These are phyloP conservation scores for Phyllosticta citriasiana DNA, from an alignment of 2,329 filamentous ascomycete species.

Conservation along the genomic window DNA sequence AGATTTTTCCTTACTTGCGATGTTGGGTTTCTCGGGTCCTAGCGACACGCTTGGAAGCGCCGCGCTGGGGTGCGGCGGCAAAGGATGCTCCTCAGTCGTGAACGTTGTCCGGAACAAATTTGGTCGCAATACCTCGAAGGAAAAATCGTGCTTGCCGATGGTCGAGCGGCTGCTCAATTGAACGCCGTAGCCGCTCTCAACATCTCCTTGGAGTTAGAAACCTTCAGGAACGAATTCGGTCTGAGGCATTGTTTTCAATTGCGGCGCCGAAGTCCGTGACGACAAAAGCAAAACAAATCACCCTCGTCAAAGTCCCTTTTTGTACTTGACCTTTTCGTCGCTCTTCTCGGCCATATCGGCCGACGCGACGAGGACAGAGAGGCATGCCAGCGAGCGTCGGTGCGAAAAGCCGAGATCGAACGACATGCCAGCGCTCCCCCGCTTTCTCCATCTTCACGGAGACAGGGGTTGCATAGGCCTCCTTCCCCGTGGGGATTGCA, in stretches of 20 bases:
- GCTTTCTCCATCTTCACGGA: not conserved
- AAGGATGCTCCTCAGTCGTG: slow-evolving; percentile 48
- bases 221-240: not conserved
- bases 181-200: not conserved
- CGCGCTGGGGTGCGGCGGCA: slow-evolving; percentile 56
- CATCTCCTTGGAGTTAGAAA: not conserved
- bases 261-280: not conserved
- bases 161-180: not conserved
- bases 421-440: not conserved
- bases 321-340: not conserved
- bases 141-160: slow-evolving; percentile 32
- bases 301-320: not conserved
- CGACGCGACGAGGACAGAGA: not conserved
- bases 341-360: not conserved
- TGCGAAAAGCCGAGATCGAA: not conserved
- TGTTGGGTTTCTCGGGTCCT: slow-evolving; percentile 19
- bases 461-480: not conserved
- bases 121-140: slow-evolving; percentile 51
- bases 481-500: not conserved
- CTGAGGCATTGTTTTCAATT: not conserved
- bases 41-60: slow-evolving; percentile 34
- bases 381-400: not conserved
- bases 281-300: not conserved
- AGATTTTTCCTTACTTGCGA: slow-evolving; percentile 23
- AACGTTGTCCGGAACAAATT: slow-evolving; percentile 62